A percentile compares a stretch with the other conserved stretches of the same genome.
phyloP scores from a whole-genome alignment of 1,284 basidiomycete genomes.

The Rhodofomes roseus region DNA sequence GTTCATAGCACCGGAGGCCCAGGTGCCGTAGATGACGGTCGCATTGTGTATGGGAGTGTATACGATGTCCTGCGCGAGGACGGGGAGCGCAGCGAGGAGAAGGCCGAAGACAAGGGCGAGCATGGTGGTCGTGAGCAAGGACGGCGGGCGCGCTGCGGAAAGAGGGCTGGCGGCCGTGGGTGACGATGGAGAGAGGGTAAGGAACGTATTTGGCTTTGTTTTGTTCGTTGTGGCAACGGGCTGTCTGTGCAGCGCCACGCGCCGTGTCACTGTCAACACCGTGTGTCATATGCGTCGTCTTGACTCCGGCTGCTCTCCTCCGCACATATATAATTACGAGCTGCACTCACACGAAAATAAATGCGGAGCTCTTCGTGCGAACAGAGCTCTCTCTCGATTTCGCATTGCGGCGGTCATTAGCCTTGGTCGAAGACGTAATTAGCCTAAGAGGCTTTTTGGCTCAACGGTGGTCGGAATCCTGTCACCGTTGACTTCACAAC shows the following conservation, averaged over 20 bases:
- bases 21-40: slow-evolving; percentile 74
- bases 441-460: no score
- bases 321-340: no score
- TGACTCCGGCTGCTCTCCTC: not conserved
- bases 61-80: slow-evolving; percentile 33
- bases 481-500: no score
- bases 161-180: slow-evolving; percentile 12
- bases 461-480: no score
- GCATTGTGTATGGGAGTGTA: slow-evolving; percentile 48
- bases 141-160: slow-evolving; percentile 8
- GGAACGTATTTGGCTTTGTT: slow-evolving; percentile 29
- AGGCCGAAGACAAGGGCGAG: slow-evolving; percentile 34
- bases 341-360: no score
- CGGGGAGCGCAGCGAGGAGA: slow-evolving; percentile 31
- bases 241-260: not conserved
- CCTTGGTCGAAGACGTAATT: no score
- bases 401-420: no score
- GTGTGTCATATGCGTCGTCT: not conserved
- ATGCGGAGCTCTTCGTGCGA: no score
- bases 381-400: no score
- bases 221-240: slow-evolving; percentile 4
- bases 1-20: slow-evolving; percentile 74
- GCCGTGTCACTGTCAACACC: not conserved
- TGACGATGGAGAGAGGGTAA: slow-evolving; percentile 22
- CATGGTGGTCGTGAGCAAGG: slow-evolving; percentile 16